Evolutionary conservation across 1,139 yeast genomes (phyloP), one percentile per base, ranked within the genome.

Genomic region (Geotrichum siamense): DNA sequence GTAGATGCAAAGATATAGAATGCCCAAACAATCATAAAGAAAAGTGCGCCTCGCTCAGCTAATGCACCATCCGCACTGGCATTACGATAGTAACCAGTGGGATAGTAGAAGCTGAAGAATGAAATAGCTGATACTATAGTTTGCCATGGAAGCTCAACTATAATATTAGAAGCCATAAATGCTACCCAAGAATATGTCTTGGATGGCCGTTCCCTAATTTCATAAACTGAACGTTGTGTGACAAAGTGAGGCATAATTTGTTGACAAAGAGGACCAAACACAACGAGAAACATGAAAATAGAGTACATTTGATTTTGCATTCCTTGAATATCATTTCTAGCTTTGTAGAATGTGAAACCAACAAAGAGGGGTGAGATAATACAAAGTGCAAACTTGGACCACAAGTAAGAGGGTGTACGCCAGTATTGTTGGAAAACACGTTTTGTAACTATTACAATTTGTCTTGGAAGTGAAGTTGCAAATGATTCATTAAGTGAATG

Each of bases 171-270:
- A 29, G 71, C 53, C 52, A 85, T 64, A 63, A 74, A 68, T 48
- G 78, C 71, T 63, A 69, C 53, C 93, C 94, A 77, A 2, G 76
- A 67, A 52, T 69, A 83, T 35, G 69, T 78, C 67, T 68, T 76
- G 50, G 76, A 79, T 10, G 95, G 95, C 33, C 94, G 76, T 63
- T 87, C 96, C 61, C 95, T 77, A n/a, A 81, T 89, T 61, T 85
- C 95, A 60, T 84, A 87, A 39, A 87, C 68, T 54, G 78, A 78
- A 65, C 96, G 77, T 62, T 82, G 94, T 5, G 37, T 33, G 40
- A 81, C 79, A 59, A 72, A 84, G 46, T 74, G 69, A 36, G 94
- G 93, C 57, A 84, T 68, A 68, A 79, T 75, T 62, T 85, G 94
- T 62, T 84, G 82, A 46, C 79, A 60, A 51, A 82, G 57, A 37